A percentile compares a stretch with the other conserved stretches of the same genome.
Conservation (phyloP, 1,284 basidiomycete species). For the Macrocystidia cucumis region DNA sequence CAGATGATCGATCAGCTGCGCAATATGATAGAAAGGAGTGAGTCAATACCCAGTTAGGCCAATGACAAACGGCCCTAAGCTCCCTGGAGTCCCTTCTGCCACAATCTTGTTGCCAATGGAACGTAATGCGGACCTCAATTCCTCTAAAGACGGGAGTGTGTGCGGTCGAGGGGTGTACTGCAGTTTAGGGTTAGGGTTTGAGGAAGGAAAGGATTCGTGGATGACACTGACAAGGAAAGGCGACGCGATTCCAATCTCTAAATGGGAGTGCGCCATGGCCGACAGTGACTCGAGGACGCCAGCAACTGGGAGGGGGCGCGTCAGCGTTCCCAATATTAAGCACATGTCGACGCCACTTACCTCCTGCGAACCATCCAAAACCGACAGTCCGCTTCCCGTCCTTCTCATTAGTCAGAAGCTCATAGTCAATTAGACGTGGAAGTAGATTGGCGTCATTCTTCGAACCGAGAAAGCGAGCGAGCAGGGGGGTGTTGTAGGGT, state of each 20-base stretch:
- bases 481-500: slow-evolving; percentile 74
- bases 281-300: slow-evolving; percentile 79
- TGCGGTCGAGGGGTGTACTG: slow-evolving; percentile 80
- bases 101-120: slow-evolving; percentile 52
- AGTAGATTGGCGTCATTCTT: slow-evolving; percentile 11
- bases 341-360: slow-evolving; percentile 29
- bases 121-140: slow-evolving; percentile 51
- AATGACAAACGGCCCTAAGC: slow-evolving; percentile 72
- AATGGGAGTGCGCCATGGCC: slow-evolving; percentile 70
- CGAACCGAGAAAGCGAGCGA: slow-evolving; percentile 53
- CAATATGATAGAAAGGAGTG: not conserved
- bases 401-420: slow-evolving; percentile 55
- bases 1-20: not conserved
- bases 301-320: slow-evolving; percentile 43
- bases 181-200: slow-evolving; percentile 4
- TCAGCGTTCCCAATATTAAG: slow-evolving; percentile 2
- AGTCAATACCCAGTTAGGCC: slow-evolving; percentile 78
- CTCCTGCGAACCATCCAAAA: slow-evolving; percentile 87
- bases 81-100: slow-evolving; percentile 50
- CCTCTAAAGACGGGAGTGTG: slow-evolving; percentile 53
- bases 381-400: slow-evolving; percentile 75
- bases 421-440: slow-evolving; percentile 75
- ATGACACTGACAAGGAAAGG: slow-evolving; percentile 64
- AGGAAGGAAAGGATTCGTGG: not conserved
- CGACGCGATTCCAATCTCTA: slow-evolving; percentile 72